Conservation (phyloP, 495 filamentous ascomycete species). For the Penicillium parvum region DNA sequence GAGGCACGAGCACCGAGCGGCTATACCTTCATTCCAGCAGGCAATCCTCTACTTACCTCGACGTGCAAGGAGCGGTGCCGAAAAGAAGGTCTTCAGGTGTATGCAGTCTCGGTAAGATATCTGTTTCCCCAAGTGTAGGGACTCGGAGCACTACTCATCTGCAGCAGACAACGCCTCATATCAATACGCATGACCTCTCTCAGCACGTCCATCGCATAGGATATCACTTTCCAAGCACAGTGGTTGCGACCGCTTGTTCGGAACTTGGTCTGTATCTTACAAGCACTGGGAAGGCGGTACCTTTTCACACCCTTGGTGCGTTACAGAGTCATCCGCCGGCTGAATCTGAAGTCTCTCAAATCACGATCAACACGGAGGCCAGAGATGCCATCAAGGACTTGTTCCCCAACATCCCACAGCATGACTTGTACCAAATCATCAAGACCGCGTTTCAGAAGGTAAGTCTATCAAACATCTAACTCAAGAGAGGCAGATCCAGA, state of each 20-base stretch:
- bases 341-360: constrained; percentile 45
- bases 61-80: constrained; percentile 77
- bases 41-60: constrained; percentile 68
- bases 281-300: constrained; percentile 39
- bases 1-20: constrained; percentile 62
- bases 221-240: constrained; percentile 63
- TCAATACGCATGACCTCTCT: constrained; percentile 48
- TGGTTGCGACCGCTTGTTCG: constrained; percentile 53
- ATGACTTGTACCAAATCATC: constrained; percentile 72
- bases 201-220: constrained; percentile 73
- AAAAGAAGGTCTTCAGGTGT: constrained; percentile 60
- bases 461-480: constrained; percentile 13
- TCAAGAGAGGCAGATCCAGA: constrained; percentile 5
- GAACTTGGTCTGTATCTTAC: constrained; percentile 41
- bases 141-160: constrained; percentile 11
- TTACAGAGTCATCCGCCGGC: constrained; percentile 9
- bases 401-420: constrained; percentile 79
- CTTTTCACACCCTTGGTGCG: constrained; percentile 24
- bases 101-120: constrained; percentile 68
- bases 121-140: neutral
- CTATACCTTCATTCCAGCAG: constrained; percentile 79
- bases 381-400: constrained; percentile 71
- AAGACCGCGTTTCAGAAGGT: constrained; percentile 83
- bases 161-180: constrained; percentile 42
- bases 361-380: constrained; percentile 67